These are phyloP conservation scores for Priceomyces medius DNA, from an alignment of 805 yeast species.

Conservation along the genomic window DNA sequence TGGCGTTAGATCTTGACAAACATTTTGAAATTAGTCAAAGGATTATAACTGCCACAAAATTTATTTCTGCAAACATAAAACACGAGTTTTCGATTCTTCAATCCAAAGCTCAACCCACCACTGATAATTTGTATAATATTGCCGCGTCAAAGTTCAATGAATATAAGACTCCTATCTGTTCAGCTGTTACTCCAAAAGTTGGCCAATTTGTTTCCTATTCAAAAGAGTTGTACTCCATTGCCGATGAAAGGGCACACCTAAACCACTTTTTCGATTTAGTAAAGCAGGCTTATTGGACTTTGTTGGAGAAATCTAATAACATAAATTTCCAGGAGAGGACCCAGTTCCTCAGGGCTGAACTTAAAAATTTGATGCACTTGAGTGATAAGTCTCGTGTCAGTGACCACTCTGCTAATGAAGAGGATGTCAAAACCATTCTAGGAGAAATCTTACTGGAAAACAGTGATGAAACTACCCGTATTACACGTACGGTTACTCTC, in stretches of 20 bases:
- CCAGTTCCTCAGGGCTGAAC: slow-evolving; percentile 24
- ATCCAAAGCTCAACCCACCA: neutral
- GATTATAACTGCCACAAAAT: neutral
- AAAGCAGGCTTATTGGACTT: slow-evolving; percentile 2
- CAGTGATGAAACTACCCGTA: slow-evolving; percentile 8
- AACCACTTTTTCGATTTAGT: neutral
- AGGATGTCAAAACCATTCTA: slow-evolving; percentile 22
- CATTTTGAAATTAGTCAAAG: neutral
- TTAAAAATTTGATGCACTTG: slow-evolving; percentile 22
- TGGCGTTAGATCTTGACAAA: neutral
- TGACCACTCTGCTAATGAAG: slow-evolving; percentile 13
- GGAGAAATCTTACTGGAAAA: slow-evolving; percentile 12
- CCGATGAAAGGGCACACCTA: neutral
- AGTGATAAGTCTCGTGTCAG: slow-evolving; percentile 10
- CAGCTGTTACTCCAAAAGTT: neutral
- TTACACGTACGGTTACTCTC: slow-evolving; percentile 19
- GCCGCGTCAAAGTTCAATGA: neutral
- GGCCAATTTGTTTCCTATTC: neutral
- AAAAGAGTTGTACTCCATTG: neutral
- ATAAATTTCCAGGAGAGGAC: slow-evolving; percentile 19
- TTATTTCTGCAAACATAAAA: neutral
- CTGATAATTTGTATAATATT: neutral
- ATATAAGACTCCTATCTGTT: neutral
- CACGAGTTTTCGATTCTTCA: neutral
- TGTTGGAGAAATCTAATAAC: slow-evolving; percentile 11